Evolutionary conservation across 768 basidiomycete species (phyloP).

Genomic region (Podaxis sp.): DNA sequence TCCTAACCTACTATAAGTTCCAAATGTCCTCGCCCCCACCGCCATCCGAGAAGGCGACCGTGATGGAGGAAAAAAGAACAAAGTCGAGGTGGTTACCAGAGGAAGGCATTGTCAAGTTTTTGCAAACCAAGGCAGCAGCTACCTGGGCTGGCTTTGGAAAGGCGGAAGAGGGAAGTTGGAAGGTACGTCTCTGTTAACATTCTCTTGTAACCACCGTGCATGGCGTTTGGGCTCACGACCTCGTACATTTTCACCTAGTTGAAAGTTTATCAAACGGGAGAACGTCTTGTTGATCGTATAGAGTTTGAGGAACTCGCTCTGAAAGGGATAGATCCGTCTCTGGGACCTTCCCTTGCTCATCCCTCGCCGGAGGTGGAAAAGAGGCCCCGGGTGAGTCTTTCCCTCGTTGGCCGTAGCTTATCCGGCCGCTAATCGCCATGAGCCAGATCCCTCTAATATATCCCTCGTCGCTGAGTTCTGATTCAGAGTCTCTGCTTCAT

Average conservation of each 20-base stretch:
- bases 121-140: constrained; percentile 44
- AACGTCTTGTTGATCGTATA: constrained; percentile 63
- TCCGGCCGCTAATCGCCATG: background rate
- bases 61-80: constrained; percentile 13
- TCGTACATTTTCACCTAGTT: constrained; percentile 31
- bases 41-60: constrained; percentile 2
- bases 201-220: background rate
- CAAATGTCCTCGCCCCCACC: constrained; percentile 27
- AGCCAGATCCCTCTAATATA: constrained; percentile 65
- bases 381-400: constrained; percentile 1
- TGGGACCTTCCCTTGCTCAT: constrained; percentile 48
- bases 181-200: constrained; percentile 38
- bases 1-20: constrained; percentile 41
- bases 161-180: constrained; percentile 61
- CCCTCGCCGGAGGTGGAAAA: constrained; percentile 18
- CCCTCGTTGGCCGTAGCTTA: background rate
- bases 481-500: constrained; percentile 35
- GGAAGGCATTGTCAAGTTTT: constrained; percentile 45
- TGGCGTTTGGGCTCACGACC: background rate
- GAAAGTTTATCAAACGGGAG: constrained; percentile 57
- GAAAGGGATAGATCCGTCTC: constrained; percentile 65
- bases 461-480: constrained; percentile 40
- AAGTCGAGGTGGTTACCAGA: constrained; percentile 30
- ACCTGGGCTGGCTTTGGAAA: constrained; percentile 69
- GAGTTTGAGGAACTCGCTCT: constrained; percentile 81